These are phyloP conservation scores for Solanum appendiculatum DNA, from an alignment of 257 asterid species.

Conservation along the genomic window DNA sequence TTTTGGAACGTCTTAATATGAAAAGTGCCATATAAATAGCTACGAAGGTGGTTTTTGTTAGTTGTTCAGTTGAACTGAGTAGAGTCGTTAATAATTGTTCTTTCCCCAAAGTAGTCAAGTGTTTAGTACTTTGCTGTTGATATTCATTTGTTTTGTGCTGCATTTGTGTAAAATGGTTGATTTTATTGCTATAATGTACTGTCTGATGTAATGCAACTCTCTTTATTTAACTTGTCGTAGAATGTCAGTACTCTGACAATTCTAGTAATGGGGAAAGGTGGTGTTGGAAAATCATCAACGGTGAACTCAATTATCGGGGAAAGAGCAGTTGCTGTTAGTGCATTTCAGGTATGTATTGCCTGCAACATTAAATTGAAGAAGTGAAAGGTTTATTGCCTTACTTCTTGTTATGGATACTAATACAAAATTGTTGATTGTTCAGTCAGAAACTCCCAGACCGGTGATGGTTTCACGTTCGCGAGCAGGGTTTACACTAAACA, in stretches of 20 bases:
- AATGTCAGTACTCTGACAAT: slow-evolving; percentile 68
- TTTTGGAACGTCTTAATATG: neutral
- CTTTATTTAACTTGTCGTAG: slow-evolving; percentile 22
- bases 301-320: slow-evolving; percentile 87
- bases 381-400: neutral
- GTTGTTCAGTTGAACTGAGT: neutral
- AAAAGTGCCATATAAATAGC: neutral
- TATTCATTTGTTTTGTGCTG: neutral
- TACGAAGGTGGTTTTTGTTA: neutral
- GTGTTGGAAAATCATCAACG: slow-evolving; percentile 96
- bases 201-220: neutral
- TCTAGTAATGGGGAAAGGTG: slow-evolving; percentile 97
- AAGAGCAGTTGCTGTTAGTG: slow-evolving; percentile 84
- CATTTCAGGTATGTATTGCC: slow-evolving; percentile 64
- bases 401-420: neutral
- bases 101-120: neutral
- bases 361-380: neutral
- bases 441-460: slow-evolving; percentile 92
- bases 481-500: slow-evolving; percentile 78
- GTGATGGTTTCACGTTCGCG: slow-evolving; percentile 89
- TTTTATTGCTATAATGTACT: neutral
- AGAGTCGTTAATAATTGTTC: neutral
- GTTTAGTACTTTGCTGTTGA: neutral
- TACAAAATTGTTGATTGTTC: slow-evolving; percentile 5
- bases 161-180: neutral